Evolutionary conservation across 179 eudicot genomes (phyloP).

Genomic region (Sideroxylon spinosum): DNA sequence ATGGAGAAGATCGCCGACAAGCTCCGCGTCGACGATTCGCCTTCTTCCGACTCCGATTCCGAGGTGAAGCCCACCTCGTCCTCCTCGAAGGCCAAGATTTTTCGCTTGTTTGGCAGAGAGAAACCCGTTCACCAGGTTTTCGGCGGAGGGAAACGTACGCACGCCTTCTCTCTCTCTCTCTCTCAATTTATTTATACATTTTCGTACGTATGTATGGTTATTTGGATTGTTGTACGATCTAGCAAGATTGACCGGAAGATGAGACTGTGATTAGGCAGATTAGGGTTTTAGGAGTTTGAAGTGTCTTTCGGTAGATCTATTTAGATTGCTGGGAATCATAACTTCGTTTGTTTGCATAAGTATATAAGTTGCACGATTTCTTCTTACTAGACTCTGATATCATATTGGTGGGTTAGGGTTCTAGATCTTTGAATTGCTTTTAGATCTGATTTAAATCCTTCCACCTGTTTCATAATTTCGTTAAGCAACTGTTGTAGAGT

Average conservation of each 20-base stretch:
- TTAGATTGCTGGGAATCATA: background rate
- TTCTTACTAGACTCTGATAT: background rate
- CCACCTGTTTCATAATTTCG: background rate
- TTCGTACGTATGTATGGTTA: background rate
- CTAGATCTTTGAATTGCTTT: background rate
- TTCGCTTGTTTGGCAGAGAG: conserved; percentile 63
- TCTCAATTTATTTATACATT: background rate
- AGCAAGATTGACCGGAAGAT: background rate
- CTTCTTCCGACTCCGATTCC: conserved; percentile 41
- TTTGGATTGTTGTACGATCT: background rate
- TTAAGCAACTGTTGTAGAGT: background rate
- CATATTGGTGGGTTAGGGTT: background rate
- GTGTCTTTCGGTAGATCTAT: too few relatives aligned
- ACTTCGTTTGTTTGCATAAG: background rate
- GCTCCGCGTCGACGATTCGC: conserved; percentile 43
- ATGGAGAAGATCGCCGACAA: conserved; percentile 58
- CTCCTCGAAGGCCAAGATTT: conserved; percentile 46
- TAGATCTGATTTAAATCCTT: background rate
- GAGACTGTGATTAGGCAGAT: background rate
- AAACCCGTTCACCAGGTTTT: conserved; percentile 67
- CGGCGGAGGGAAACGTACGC: conserved; percentile 78
- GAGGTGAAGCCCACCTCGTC: conserved; percentile 35
- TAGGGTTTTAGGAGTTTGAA: conserved; percentile 7
- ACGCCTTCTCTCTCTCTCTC: background rate
- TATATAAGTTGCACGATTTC: too few relatives aligned